These are phyloP conservation scores for Lactarius hatsudake DNA, from an alignment of 768 basidiomycete species.

Conservation along the genomic window DNA sequence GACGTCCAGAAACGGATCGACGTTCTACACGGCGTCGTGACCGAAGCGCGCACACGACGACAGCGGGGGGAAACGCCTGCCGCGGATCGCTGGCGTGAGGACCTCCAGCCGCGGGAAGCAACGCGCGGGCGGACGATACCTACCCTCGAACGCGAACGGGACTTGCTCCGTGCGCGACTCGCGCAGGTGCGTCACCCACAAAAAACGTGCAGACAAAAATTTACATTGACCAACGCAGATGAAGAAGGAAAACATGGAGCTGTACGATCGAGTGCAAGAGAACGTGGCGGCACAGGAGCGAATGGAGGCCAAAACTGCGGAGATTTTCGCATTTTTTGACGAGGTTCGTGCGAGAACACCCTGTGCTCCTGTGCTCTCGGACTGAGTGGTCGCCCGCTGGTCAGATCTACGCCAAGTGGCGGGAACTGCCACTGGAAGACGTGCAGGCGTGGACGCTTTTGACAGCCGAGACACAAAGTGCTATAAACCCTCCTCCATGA, in stretches of 20 bases:
- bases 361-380: background rate
- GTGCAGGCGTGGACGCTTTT: constrained; percentile 46
- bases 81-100: constrained; percentile 63
- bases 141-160: constrained; percentile 45
- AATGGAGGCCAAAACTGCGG: constrained; percentile 44
- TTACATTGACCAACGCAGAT: constrained; percentile 40
- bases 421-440: constrained; percentile 57
- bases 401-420: constrained; percentile 53
- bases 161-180: constrained; percentile 39
- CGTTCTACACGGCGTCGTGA: constrained; percentile 63
- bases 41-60: constrained; percentile 58
- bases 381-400: constrained; percentile 15
- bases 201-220: background rate
- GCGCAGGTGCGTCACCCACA: constrained; percentile 33
- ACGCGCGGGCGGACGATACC: constrained; percentile 64
- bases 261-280: constrained; percentile 49
- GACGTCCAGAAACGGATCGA: constrained; percentile 69
- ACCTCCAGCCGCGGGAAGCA: constrained; percentile 60
- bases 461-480: constrained; percentile 37
- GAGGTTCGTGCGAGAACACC: constrained; percentile 40
- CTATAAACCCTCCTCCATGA: constrained; percentile 7
- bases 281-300: constrained; percentile 46
- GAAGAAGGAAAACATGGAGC: constrained; percentile 50
- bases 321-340: constrained; percentile 53
- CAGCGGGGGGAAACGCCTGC: constrained; percentile 41